phyloP scores from a whole-genome alignment of 179 eudicot species.

The Silene noctiflora region DNA sequence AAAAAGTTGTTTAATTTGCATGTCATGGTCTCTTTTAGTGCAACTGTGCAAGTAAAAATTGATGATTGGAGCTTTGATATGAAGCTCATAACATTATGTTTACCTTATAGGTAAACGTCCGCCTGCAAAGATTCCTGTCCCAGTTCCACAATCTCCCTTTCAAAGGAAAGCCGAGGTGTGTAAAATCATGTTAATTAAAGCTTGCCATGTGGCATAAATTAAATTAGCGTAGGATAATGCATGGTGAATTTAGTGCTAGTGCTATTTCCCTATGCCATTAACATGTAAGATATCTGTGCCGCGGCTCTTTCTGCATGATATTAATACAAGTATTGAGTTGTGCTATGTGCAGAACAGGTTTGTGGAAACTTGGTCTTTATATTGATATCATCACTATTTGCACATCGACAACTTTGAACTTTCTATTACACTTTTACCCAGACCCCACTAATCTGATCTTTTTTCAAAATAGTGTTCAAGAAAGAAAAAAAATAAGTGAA shows the following conservation, averaged over 20 bases:
- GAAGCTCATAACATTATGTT: slow-evolving; percentile 23
- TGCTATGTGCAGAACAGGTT: slow-evolving; percentile 1
- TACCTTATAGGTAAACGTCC: slow-evolving; percentile 67
- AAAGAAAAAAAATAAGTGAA: neutral
- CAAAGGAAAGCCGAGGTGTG: slow-evolving; percentile 59
- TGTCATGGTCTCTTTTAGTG: neutral
- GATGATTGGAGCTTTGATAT: slow-evolving; percentile 1
- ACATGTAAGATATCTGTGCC: neutral
- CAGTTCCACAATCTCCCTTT: slow-evolving; percentile 57
- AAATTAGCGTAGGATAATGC: slow-evolving; percentile 4
- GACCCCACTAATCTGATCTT: neutral
- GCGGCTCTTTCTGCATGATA: slow-evolving; percentile 11
- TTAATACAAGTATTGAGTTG: neutral
- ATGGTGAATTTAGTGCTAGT: neutral
- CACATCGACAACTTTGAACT: neutral
- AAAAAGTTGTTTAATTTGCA: neutral
- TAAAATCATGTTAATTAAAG: slow-evolving; percentile 1
- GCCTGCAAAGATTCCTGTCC: slow-evolving; percentile 86
- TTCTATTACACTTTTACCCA: neutral
- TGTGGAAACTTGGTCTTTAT: slow-evolving; percentile 2
- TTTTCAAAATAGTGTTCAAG: neutral
- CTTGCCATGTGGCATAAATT: neutral
- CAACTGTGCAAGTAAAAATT: neutral
- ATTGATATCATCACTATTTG: neutral
- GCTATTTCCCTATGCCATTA: neutral